Percentiles rank a stretch among this genome's conserved stretches.
Evolutionary conservation across 495 filamentous ascomycete genomes (phyloP).

Genomic region (Neurospora sp.): DNA sequence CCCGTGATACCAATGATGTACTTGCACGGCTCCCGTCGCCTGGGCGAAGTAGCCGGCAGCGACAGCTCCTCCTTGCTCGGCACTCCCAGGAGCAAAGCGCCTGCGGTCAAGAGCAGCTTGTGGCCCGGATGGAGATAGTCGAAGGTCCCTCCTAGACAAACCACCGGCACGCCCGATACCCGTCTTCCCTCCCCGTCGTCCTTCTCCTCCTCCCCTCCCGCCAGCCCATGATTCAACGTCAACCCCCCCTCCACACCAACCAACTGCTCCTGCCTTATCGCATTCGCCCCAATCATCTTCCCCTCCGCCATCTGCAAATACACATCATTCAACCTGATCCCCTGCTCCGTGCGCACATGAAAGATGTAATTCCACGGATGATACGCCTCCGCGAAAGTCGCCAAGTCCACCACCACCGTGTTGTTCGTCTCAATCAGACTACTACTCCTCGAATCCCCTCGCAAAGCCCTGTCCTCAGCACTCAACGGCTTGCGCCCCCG

Average conservation of each 20-base stretch:
- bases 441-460: constrained; percentile 12
- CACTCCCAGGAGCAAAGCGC: constrained; percentile 55
- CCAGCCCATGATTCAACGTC: constrained; percentile 17
- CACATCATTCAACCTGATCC: constrained; percentile 33
- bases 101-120: constrained; percentile 83
- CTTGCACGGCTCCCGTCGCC: constrained; percentile 25
- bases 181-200: neutral
- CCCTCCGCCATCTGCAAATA: constrained; percentile 37
- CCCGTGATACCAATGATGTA: constrained; percentile 82
- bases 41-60: neutral
- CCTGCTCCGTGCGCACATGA: constrained; percentile 49
- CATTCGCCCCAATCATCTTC: constrained; percentile 29
- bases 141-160: constrained; percentile 90
- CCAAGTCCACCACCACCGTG: constrained; percentile 53
- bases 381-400: constrained; percentile 52
- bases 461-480: constrained; percentile 13
- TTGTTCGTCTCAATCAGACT: constrained; percentile 24
- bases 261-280: constrained; percentile 31
- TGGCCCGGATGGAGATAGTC: constrained; percentile 96
- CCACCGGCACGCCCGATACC: constrained; percentile 17
- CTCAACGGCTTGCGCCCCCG: neutral
- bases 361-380: constrained; percentile 64
- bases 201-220: neutral
- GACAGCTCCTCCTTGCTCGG: constrained; percentile 26
- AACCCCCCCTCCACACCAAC: constrained; percentile 39